phyloP scores from a whole-genome alignment of 2,329 filamentous ascomycete genomes.

The Talaromyces sp. region DNA sequence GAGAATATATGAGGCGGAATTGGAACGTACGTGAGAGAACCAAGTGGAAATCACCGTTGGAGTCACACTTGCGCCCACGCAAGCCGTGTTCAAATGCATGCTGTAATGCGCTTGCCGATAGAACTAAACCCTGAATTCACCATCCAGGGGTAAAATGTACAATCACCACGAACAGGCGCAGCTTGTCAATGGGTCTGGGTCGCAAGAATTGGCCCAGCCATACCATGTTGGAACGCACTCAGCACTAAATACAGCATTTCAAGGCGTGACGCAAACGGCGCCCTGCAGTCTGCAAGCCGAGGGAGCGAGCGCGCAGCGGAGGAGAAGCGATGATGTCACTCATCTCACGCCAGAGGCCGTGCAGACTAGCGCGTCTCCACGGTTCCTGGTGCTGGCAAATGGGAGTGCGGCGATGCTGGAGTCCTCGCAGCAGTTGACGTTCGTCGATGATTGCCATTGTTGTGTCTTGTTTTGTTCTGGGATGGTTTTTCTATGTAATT shows the following conservation, averaged over 20 bases:
- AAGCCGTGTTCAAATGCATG: slow-evolving; percentile 70
- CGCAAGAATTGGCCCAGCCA: neutral
- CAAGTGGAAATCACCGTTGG: slow-evolving; percentile 83
- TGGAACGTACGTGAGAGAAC: slow-evolving; percentile 67
- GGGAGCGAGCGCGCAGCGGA: neutral
- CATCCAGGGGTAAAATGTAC: neutral
- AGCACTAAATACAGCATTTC: neutral
- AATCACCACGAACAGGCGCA: neutral
- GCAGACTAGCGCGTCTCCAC: neutral
- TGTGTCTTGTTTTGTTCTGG: no score
- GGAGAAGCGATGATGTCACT: neutral
- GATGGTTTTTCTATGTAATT: no score
- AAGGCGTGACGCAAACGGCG: neutral
- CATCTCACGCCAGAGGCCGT: neutral
- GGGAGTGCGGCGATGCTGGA: neutral
- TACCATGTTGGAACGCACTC: neutral
- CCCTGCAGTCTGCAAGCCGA: neutral
- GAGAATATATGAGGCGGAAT: neutral
- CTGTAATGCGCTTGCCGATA: neutral
- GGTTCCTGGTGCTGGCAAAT: neutral
- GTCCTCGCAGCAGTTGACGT: neutral
- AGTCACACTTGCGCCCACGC: slow-evolving; percentile 75
- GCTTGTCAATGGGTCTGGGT: neutral
- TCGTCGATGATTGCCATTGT: no score
- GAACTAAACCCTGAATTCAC: neutral